These are phyloP conservation scores for Holtermanniella nyarrowii DNA, from an alignment of 768 basidiomycete species.

Conservation along the genomic window DNA sequence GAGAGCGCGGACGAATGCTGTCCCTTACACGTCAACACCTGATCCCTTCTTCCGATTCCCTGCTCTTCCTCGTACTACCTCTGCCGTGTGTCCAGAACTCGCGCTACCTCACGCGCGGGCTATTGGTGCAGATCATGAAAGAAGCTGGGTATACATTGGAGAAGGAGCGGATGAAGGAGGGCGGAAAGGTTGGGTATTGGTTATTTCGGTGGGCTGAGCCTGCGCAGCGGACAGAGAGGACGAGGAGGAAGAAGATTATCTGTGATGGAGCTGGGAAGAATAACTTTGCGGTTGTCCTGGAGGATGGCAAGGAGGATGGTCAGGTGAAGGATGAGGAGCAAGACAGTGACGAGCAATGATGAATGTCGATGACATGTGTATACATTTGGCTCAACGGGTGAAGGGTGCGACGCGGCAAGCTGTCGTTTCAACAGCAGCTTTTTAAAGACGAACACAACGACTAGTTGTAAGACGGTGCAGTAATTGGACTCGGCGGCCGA, in stretches of 20 bases:
- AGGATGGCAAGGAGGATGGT: slow-evolving; percentile 4
- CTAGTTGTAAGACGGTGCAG: too few relatives aligned
- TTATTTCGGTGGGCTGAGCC: slow-evolving; percentile 47
- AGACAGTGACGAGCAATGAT: neutral
- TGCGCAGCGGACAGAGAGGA: slow-evolving; percentile 16
- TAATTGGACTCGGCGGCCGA: too few relatives aligned
- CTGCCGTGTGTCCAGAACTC: slow-evolving; percentile 77
- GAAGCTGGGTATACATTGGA: slow-evolving; percentile 56
- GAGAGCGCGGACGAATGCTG: slow-evolving; percentile 55
- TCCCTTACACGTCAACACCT: slow-evolving; percentile 29
- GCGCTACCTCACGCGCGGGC: slow-evolving; percentile 60
- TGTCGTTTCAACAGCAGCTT: too few relatives aligned
- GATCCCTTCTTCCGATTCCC: slow-evolving; percentile 8
- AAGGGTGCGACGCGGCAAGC: too few relatives aligned
- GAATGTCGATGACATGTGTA: too few relatives aligned
- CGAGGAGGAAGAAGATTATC: slow-evolving; percentile 52
- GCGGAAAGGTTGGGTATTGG: slow-evolving; percentile 82
- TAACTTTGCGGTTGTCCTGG: slow-evolving; percentile 59
- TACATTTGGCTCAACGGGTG: too few relatives aligned
- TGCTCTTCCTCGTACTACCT: slow-evolving; percentile 50
- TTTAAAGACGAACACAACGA: too few relatives aligned
- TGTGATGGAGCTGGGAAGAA: slow-evolving; percentile 59
- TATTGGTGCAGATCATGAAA: slow-evolving; percentile 42
- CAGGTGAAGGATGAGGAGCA: neutral
- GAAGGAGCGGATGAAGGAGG: slow-evolving; percentile 53